Base-by-base conservation (phyloP, 1,139 yeast genomes). In the Kluyveromyces sp. region DNA sequence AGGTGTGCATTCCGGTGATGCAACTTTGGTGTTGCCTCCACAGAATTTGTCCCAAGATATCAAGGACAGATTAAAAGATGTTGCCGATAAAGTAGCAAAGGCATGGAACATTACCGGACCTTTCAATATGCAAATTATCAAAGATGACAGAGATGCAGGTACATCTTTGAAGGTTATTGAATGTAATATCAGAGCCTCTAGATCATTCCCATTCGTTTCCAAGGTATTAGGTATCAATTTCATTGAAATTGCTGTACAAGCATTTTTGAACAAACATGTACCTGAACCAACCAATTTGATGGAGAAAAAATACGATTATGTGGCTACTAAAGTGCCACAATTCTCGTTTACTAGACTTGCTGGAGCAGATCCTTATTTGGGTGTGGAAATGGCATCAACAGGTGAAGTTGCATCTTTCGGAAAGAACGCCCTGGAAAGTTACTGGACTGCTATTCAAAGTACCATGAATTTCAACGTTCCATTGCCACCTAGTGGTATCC, bases 331-430 rank as follows among this genome's bases (percentile, higher is more conserved):
- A 73, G 97, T 90, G 41, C 98, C 98, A 44, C 98, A 92, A 71
- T 92, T 92, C 69, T 90, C 97, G 2, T 92, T 90, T 74, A 89
- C 98, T 40, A 84, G 98, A 72, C 77, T 92, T 61, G 97, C 97
- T 10, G 98, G 98, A 55, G 98, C 98, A 41, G 98, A 92, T 68
- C 98, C 98, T 54, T 89, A 86, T 77, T 77, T 92, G 64, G 98
- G 98, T 51, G 98, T 92, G 56, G 98, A 92, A 73, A 92, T 92
- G 98, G 85, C 97, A 4, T 90, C 97, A 10, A 92, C 98, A 43
- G 98, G 98, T 66, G 98, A 92, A 72, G 84, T 92, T 63, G 98
- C 98, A 29, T 86, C 96, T 66, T 92, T 92, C 65, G 98, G 98
- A 60, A 74, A 73, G 54, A 83, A 88, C 67, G 70, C 83, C 54